phyloP scores from a whole-genome alignment of 1,139 yeast species.

The Williopsis jadinii region DNA sequence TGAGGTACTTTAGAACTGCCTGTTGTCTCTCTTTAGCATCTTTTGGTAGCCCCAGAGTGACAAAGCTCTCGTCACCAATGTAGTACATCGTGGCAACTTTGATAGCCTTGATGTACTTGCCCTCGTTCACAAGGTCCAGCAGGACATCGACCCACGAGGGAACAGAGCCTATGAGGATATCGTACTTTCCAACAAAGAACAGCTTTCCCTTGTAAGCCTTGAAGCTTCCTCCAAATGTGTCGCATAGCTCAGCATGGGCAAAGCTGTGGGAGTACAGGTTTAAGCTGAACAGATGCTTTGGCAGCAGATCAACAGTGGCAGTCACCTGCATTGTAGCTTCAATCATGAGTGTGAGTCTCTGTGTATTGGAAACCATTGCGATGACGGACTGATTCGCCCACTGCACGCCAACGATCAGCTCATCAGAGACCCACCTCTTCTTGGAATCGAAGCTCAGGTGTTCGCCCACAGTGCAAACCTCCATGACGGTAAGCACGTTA shows the following conservation, averaged over 20 bases:
- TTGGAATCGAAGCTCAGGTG: conserved; percentile 36
- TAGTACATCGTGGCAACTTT: conserved; percentile 49
- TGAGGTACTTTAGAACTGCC: conserved; percentile 45
- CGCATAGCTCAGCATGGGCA: conserved; percentile 18
- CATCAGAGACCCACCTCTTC: conserved; percentile 40
- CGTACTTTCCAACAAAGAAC: conserved; percentile 43
- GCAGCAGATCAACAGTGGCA: conserved; percentile 34
- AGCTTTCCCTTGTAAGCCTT: conserved; percentile 37
- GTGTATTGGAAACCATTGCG: conserved; percentile 40
- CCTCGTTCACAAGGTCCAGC: conserved; percentile 39
- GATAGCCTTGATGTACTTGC: conserved; percentile 50
- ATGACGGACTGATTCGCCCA: conserved; percentile 54
- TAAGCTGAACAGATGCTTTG: conserved; percentile 35
- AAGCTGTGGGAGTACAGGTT: conserved; percentile 20
- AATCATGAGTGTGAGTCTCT: conserved; percentile 36
- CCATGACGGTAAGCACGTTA: conserved; percentile 48
- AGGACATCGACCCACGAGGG: conserved; percentile 73
- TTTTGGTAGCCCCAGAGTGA: conserved; percentile 48
- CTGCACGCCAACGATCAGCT: conserved; percentile 43
- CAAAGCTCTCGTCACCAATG: conserved; percentile 35
- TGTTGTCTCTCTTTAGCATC: conserved; percentile 35
- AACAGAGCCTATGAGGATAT: conserved; percentile 47
- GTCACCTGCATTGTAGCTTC: conserved; percentile 32
- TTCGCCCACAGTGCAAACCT: conserved; percentile 31
- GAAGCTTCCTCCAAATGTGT: conserved; percentile 26